A percentile compares a stretch with the other conserved stretches of the same genome.
phyloP scores from a whole-genome alignment of 352 stramenopile genomes.

The Aphanomyces stellatus region DNA sequence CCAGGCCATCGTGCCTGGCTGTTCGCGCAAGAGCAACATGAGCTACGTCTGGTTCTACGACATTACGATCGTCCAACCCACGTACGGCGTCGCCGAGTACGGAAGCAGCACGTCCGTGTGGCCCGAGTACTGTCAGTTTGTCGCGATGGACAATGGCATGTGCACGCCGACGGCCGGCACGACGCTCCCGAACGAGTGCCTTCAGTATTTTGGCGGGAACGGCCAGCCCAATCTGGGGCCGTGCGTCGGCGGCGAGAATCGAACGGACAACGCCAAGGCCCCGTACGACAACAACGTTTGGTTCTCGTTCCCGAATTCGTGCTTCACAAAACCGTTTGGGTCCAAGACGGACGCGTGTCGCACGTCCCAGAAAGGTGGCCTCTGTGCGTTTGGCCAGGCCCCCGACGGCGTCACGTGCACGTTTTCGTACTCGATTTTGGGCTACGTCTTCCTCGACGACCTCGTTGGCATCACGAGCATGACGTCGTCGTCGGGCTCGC shows the following conservation, averaged over 20 bases:
- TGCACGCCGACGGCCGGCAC: constrained; percentile 35
- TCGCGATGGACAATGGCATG: constrained; percentile 53
- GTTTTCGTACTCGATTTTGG: constrained; percentile 9
- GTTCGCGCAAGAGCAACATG: constrained; percentile 18
- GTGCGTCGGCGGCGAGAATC: constrained; percentile 37
- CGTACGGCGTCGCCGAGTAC: constrained; percentile 13
- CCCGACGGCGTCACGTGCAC: constrained; percentile 19
- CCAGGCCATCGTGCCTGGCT: neutral
- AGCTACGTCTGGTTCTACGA: constrained; percentile 22
- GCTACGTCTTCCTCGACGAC: constrained; percentile 8
- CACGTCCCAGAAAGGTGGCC: constrained; percentile 26
- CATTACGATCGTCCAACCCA: constrained; percentile 21
- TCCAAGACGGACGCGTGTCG: constrained; percentile 49
- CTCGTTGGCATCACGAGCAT: constrained; percentile 31
- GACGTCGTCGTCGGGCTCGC: constrained; percentile 21
- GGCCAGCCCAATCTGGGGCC: constrained; percentile 34
- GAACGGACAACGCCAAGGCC: constrained; percentile 33
- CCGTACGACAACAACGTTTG: constrained; percentile 58
- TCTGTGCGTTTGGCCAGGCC: constrained; percentile 29
- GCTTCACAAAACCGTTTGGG: constrained; percentile 31
- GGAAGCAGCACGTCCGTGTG: constrained; percentile 17
- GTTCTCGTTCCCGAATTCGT: constrained; percentile 59
- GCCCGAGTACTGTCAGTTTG: constrained; percentile 41
- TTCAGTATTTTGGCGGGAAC: constrained; percentile 37
- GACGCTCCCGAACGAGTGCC: constrained; percentile 30